Evolutionary conservation across 768 basidiomycete genomes (phyloP).

Genomic region (Xanthoconium purpureum): DNA sequence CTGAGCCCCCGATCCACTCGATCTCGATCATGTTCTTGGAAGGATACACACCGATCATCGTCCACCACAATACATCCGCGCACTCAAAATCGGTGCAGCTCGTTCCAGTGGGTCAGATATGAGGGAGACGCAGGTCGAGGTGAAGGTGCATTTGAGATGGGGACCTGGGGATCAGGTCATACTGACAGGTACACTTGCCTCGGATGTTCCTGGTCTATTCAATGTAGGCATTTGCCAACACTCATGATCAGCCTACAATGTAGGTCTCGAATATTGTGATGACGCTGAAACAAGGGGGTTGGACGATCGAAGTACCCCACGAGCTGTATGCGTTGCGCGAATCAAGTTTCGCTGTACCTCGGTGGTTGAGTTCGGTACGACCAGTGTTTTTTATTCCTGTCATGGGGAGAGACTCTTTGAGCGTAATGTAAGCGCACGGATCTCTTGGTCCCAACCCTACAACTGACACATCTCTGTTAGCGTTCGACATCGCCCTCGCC

Average conservation of each 20-base stretch:
- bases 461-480: conserved; percentile 32
- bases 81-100: conserved; percentile 16
- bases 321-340: conserved; percentile 40
- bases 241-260: background rate
- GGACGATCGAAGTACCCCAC: conserved; percentile 66
- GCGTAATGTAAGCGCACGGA: conserved; percentile 43
- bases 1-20: conserved; percentile 57
- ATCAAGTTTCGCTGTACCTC: conserved; percentile 28
- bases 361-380: conserved; percentile 59
- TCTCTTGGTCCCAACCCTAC: background rate
- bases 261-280: conserved; percentile 45
- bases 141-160: conserved; percentile 57
- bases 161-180: conserved; percentile 48
- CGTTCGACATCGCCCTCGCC: conserved; percentile 61
- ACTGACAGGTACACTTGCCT: conserved; percentile 57
- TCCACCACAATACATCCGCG: conserved; percentile 41
- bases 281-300: conserved; percentile 55
- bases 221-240: conserved; percentile 42
- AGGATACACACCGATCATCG: conserved; percentile 44
- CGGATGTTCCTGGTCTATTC: conserved; percentile 47
- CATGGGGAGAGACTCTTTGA: conserved; percentile 43
- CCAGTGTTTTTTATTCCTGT: conserved; percentile 55
- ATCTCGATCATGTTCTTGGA: conserved; percentile 60
- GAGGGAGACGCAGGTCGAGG: conserved; percentile 24
- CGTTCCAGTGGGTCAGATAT: conserved; percentile 49